A percentile compares a stretch with the other conserved stretches of the same genome.
These are phyloP conservation scores for Dimocarpus longan DNA, from an alignment of 345 rosid species.

Conservation along the genomic window DNA sequence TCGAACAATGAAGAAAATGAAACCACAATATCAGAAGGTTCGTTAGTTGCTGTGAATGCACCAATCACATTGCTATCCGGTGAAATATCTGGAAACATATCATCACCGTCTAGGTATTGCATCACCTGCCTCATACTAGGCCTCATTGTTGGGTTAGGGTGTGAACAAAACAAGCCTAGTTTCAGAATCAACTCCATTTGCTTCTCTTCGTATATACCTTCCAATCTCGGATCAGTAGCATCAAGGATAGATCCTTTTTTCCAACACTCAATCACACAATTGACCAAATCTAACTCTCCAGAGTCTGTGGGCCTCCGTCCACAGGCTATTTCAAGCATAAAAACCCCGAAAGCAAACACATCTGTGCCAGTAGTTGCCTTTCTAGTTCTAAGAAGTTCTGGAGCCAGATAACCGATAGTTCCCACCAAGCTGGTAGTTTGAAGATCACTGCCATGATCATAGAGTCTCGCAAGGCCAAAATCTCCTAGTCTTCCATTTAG, in stretches of 20 bases:
- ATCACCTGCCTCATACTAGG: slow-evolving; percentile 24
- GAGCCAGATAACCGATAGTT: slow-evolving; percentile 55
- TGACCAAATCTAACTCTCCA: slow-evolving; percentile 21
- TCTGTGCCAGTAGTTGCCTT: neutral
- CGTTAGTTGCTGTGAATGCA: slow-evolving; percentile 1
- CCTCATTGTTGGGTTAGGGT: slow-evolving; percentile 27
- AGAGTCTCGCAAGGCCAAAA: slow-evolving; percentile 44
- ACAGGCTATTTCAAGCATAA: neutral
- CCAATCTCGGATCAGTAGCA: slow-evolving; percentile 27
- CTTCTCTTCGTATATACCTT: slow-evolving; percentile 22
- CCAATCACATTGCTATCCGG: neutral
- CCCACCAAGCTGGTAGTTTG: slow-evolving; percentile 37
- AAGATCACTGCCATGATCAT: slow-evolving; percentile 41
- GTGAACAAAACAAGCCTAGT: slow-evolving; percentile 39
- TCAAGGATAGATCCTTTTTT: slow-evolving; percentile 20
- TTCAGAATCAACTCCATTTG: slow-evolving; percentile 38
- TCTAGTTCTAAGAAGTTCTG: slow-evolving; percentile 42
- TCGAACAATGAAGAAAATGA: neutral
- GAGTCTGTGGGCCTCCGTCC: slow-evolving; percentile 32
- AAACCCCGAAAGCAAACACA: neutral
- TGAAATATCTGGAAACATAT: slow-evolving; percentile 16
- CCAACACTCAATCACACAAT: slow-evolving; percentile 36
- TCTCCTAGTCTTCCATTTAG: slow-evolving; percentile 46
- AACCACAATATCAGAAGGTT: neutral
- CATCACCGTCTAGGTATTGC: slow-evolving; percentile 40